A percentile compares a stretch with the other conserved stretches of the same genome.
These are phyloP conservation scores for Auricularia heimuer DNA, from an alignment of 768 basidiomycete genomes.

Conservation along the genomic window DNA sequence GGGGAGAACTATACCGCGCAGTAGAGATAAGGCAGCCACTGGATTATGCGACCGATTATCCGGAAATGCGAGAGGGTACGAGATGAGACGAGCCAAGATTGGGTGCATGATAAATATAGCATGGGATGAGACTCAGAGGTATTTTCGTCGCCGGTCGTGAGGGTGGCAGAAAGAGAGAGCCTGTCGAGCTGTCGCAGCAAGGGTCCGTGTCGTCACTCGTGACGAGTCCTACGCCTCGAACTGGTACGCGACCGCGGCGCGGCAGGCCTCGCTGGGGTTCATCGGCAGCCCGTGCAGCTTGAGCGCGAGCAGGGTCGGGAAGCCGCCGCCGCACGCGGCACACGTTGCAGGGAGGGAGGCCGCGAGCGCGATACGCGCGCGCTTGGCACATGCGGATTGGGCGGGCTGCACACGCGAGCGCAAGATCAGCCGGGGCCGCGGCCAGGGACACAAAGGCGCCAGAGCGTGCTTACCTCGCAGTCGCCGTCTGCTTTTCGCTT, in stretches of 20 bases:
- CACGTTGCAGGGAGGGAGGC: not conserved
- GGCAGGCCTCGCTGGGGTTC: constrained; percentile 45
- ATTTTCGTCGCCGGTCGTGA: too few species aligned
- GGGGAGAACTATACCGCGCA: too few species aligned
- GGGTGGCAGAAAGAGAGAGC: too few species aligned
- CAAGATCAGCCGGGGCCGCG: not conserved
- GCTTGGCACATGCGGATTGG: not conserved
- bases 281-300: constrained; percentile 2
- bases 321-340: constrained; percentile 44
- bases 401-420: not conserved
- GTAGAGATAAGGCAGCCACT: too few species aligned
- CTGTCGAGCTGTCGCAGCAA: too few species aligned
- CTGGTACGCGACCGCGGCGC: constrained; percentile 62
- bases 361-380: not conserved
- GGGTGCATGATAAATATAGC: too few species aligned
- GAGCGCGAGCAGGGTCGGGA: constrained; percentile 71
- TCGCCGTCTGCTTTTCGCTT: constrained; percentile 40
- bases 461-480: not conserved
- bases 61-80: too few species aligned
- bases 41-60: too few species aligned
- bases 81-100: too few species aligned
- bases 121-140: too few species aligned
- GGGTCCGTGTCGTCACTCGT: not conserved
- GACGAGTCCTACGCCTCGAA: constrained; percentile 33
- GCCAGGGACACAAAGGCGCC: not conserved